A percentile compares a stretch with the other conserved stretches of the same genome.
Evolutionary conservation across 192 early-diverging fungal genomes (phyloP).

Genomic region (Coemansia sp.): DNA sequence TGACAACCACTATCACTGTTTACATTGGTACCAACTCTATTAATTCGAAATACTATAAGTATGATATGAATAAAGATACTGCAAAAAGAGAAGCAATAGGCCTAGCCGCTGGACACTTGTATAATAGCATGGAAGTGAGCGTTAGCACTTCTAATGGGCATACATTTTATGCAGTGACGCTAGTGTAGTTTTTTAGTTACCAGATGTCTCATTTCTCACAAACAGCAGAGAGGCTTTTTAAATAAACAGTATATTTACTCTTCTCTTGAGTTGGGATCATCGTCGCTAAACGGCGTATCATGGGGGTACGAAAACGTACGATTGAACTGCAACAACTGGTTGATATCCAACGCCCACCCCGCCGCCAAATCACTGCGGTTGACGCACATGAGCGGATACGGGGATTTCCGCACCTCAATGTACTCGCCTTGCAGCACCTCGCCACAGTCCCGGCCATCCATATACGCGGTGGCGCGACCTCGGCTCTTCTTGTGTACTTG

Average conservation of each 20-base stretch:
- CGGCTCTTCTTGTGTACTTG: slow-evolving; percentile 58
- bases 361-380: slow-evolving; percentile 60
- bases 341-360: slow-evolving; percentile 83
- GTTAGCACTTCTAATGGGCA: too few relatives aligned
- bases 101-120: too few relatives aligned
- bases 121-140: too few relatives aligned
- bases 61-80: too few relatives aligned
- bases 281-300: slow-evolving; percentile 34
- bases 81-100: too few relatives aligned
- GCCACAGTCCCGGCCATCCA: slow-evolving; percentile 76
- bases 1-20: too few relatives aligned
- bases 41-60: too few relatives aligned
- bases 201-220: too few relatives aligned
- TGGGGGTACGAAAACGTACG: slow-evolving; percentile 56
- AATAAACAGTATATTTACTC: neutral
- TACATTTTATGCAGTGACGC: too few relatives aligned
- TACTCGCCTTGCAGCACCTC: slow-evolving; percentile 66
- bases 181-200: too few relatives aligned
- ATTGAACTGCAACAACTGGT: slow-evolving; percentile 84
- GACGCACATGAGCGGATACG: slow-evolving; percentile 75
- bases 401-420: slow-evolving; percentile 56
- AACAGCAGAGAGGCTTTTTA: too few relatives aligned
- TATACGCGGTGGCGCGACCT: slow-evolving; percentile 65
- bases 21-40: too few relatives aligned
- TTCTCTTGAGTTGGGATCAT: neutral